Percentiles rank a stretch among this genome's conserved stretches.
These are phyloP conservation scores for Cokeromyces recurvatus DNA, from an alignment of 371 early-diverging fungal genomes.

Conservation along the genomic window DNA sequence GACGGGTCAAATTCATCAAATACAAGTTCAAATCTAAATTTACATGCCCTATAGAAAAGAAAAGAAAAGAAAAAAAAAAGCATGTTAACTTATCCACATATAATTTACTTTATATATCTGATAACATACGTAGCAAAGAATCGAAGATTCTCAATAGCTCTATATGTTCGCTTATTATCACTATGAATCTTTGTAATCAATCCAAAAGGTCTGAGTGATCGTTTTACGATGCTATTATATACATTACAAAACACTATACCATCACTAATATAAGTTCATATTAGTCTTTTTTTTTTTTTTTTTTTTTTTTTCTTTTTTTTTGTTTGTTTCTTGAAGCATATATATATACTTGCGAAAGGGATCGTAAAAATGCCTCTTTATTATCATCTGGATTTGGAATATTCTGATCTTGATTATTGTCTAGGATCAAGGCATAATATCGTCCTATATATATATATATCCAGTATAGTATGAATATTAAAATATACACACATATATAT, in stretches of 20 bases:
- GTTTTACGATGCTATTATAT: constrained; percentile 52
- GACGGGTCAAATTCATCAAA: constrained; percentile 50
- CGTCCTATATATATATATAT: constrained; percentile 27
- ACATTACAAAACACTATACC: constrained; percentile 53
- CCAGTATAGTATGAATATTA: no score
- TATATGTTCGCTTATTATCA: constrained; percentile 57
- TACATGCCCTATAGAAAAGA: constrained; percentile 45
- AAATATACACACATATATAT: background rate
- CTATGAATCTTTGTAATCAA: constrained; percentile 55
- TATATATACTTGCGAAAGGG: constrained; percentile 43
- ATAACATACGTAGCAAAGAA: constrained; percentile 66
- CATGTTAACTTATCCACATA: background rate
- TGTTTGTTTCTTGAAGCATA: no score
- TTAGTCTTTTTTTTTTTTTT: background rate
- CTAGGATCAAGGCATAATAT: constrained; percentile 36
- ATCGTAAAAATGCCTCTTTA: constrained; percentile 40
- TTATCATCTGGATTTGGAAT: constrained; percentile 41
- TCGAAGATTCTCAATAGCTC: constrained; percentile 58
- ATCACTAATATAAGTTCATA: constrained; percentile 27
- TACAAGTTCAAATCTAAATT: constrained; percentile 53
- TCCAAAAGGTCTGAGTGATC: constrained; percentile 59
- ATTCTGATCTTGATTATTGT: constrained; percentile 15
- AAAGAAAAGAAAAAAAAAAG: background rate
- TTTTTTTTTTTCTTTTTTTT: no score
- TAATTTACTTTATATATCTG: constrained; percentile 10